These are phyloP conservation scores for Digitaria exilis DNA, from an alignment of 202 grass and related monocot genomes.

Conservation along the genomic window DNA sequence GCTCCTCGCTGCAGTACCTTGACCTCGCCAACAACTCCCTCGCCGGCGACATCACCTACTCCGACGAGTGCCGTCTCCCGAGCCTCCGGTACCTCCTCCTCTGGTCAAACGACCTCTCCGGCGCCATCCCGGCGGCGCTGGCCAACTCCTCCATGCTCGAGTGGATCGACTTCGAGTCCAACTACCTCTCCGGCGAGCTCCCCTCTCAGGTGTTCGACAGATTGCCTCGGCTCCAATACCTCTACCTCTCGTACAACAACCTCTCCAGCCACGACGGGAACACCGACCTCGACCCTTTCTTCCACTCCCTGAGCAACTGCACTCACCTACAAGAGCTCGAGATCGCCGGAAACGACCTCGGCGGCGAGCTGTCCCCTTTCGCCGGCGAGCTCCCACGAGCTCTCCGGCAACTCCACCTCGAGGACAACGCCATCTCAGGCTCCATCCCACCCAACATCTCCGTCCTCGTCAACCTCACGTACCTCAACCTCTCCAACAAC, in stretches of 20 bases:
- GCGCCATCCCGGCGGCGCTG: conserved; percentile 52
- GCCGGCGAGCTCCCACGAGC: conserved; percentile 22
- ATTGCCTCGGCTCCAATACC: conserved; percentile 48
- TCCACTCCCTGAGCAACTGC: conserved; percentile 50
- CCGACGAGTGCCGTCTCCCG: conserved; percentile 47
- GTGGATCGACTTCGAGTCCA: conserved; percentile 64
- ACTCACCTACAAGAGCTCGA: conserved; percentile 70
- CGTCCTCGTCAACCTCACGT: conserved; percentile 61
- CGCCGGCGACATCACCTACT: conserved; percentile 52
- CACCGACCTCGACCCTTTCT: conserved; percentile 62
- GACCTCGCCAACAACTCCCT: conserved; percentile 67
- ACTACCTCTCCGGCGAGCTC: conserved; percentile 58
- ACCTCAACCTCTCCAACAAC: conserved; percentile 67
- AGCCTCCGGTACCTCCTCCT: conserved; percentile 61
- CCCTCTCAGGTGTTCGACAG: conserved; percentile 51
- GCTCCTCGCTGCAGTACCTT: conserved; percentile 56
- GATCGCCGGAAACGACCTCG: conserved; percentile 56
- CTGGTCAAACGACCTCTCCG: conserved; percentile 53
- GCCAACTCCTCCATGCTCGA: conserved; percentile 55
- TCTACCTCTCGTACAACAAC: conserved; percentile 75
- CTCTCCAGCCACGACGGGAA: conserved; percentile 60
- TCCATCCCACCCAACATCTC: conserved; percentile 55
- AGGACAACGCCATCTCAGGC: conserved; percentile 59
- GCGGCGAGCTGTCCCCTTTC: conserved; percentile 46
- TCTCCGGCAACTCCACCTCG: conserved; percentile 58